A percentile compares a stretch with the other conserved stretches of the same genome.
Evolutionary conservation across 768 basidiomycete genomes (phyloP).

Genomic region (Kwoniella newhampshirensis): DNA sequence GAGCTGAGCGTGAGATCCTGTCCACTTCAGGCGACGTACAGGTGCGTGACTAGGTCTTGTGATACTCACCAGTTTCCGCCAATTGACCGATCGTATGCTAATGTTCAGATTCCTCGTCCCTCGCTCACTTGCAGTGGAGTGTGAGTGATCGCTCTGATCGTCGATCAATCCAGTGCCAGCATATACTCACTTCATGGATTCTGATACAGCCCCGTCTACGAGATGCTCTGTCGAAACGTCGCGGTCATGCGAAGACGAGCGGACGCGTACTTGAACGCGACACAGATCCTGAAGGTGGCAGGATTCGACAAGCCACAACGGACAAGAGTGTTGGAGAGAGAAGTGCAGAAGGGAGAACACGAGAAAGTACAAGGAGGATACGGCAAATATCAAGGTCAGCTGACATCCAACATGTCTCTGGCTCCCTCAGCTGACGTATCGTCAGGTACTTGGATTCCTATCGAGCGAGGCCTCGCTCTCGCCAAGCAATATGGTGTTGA

Average conservation of each 20-base stretch:
- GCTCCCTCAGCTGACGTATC: no score
- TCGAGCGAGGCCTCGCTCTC: constrained; percentile 79
- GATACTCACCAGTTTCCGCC: not conserved
- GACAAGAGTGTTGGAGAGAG: constrained; percentile 93
- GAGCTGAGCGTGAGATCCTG: constrained; percentile 10
- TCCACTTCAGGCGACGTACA: constrained; percentile 43
- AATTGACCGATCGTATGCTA: not conserved
- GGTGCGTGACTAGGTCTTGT: constrained; percentile 25
- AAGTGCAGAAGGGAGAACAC: constrained; percentile 97
- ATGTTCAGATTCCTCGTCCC: constrained; percentile 1
- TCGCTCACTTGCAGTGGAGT: constrained; percentile 44
- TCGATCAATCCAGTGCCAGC: not conserved
- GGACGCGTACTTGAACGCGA: constrained; percentile 98
- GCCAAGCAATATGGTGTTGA: constrained; percentile 94
- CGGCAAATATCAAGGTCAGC: constrained; percentile 95
- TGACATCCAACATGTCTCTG: not conserved
- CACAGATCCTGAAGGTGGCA: constrained; percentile 91
- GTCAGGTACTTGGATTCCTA: constrained; percentile 99
- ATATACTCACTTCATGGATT: not conserved
- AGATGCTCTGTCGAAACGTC: constrained; percentile 58
- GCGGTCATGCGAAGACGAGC: constrained; percentile 96
- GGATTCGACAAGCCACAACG: constrained; percentile 99
- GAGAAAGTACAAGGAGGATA: constrained; percentile 99
- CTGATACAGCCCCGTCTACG: constrained; percentile 49
- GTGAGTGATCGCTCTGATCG: constrained; percentile 30